phyloP scores from a whole-genome alignment of 1,284 basidiomycete genomes.

The Marasmius oreades region DNA sequence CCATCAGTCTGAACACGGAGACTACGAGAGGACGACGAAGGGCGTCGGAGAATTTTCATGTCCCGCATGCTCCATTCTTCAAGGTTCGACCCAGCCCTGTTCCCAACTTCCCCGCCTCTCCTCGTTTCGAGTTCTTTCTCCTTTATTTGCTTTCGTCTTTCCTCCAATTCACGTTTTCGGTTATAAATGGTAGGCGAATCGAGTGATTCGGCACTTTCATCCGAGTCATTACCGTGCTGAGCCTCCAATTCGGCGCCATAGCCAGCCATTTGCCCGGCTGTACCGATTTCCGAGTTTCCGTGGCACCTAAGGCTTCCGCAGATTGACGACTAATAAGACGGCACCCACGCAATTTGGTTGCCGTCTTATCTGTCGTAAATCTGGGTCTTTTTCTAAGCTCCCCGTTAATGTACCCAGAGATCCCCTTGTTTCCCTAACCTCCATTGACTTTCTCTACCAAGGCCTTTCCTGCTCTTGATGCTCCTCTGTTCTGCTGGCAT shows the following conservation, averaged over 20 bases:
- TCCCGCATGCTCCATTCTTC: not conserved
- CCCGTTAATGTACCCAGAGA: no score
- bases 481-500: no score
- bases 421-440: no score
- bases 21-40: not conserved
- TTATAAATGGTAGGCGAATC: slow-evolving; percentile 14
- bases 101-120: not conserved
- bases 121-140: not conserved
- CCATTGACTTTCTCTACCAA: no score
- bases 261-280: not conserved
- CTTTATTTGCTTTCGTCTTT: not conserved
- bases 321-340: no score
- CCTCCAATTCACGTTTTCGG: slow-evolving; percentile 4
- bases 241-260: slow-evolving; percentile 2
- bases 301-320: no score
- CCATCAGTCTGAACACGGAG: not conserved
- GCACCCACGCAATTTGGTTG: no score
- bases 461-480: no score
- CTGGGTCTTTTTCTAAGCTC: no score
- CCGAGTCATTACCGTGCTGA: not conserved
- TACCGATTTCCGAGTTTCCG: not conserved
- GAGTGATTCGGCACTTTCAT: not conserved
- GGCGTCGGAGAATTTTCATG: not conserved
- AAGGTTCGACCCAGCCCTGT: not conserved
- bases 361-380: no score